Evolutionary conservation across 305 asterid species (phyloP).

Genomic region (Solanum hybrid): DNA sequence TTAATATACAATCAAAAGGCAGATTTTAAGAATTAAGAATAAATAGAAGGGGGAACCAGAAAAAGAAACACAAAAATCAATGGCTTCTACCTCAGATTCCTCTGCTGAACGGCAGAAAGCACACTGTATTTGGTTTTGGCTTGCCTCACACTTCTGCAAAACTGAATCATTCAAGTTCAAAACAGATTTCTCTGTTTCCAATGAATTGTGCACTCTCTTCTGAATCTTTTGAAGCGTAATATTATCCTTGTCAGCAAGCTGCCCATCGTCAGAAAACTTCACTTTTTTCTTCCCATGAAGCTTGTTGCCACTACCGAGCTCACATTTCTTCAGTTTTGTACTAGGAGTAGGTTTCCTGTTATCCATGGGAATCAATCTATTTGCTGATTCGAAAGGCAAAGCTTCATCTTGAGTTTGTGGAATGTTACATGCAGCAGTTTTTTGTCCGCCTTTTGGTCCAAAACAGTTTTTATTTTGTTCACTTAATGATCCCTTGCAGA

Average conservation of each 20-base stretch:
- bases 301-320: constrained; percentile 7
- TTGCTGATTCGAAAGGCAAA: constrained; percentile 15
- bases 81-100: constrained; percentile 54
- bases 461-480: constrained; percentile 8
- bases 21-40: background rate
- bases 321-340: constrained; percentile 8
- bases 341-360: constrained; percentile 18
- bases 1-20: constrained; percentile 3
- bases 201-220: constrained; percentile 6
- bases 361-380: constrained; percentile 11
- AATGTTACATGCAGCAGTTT: constrained; percentile 16
- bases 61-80: background rate
- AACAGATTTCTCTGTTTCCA: constrained; percentile 17
- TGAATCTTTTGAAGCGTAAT: background rate
- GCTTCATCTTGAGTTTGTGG: constrained; percentile 17
- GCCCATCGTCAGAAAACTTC: constrained; percentile 30
- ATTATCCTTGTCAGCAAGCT: constrained; percentile 17
- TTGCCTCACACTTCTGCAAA: constrained; percentile 30
- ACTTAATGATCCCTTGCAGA: constrained; percentile 6
- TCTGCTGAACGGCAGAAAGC: constrained; percentile 71
- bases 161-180: constrained; percentile 14
- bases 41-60: background rate
- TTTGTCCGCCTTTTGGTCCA: constrained; percentile 15
- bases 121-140: constrained; percentile 27
- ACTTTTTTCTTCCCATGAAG: constrained; percentile 35